Percentiles rank a stretch among this genome's conserved stretches.
Conservation (phyloP, 805 yeast genomes). For the Lipomyces yamanashiensis region DNA sequence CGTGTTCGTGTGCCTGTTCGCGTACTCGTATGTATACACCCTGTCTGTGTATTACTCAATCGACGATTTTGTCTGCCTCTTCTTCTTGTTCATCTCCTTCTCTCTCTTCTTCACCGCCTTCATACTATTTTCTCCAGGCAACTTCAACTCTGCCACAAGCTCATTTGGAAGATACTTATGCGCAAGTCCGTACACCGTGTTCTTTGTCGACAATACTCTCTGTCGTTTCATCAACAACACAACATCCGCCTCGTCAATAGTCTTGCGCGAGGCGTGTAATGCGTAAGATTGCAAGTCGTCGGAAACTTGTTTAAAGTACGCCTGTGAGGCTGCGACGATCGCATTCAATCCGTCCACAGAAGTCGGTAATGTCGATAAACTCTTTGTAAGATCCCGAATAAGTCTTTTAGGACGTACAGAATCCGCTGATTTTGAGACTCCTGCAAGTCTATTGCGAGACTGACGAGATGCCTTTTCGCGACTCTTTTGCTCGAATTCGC, state of each 20-base stretch:
- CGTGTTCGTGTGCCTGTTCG: too few species aligned
- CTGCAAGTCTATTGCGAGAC: background rate
- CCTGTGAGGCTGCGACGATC: constrained; percentile 40
- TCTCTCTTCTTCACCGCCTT: background rate
- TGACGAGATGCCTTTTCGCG: constrained; percentile 1
- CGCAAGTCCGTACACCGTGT: constrained; percentile 19
- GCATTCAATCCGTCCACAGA: constrained; percentile 38
- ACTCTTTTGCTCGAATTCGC: constrained; percentile 8
- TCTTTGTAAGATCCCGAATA: constrained; percentile 12
- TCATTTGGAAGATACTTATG: constrained; percentile 22
- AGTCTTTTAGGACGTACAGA: constrained; percentile 9
- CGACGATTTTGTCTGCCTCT: background rate
- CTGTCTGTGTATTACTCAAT: background rate
- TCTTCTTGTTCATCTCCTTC: background rate
- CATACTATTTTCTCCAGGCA: constrained; percentile 1
- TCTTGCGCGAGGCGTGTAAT: constrained; percentile 43
- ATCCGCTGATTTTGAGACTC: background rate
- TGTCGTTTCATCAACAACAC: constrained; percentile 38
- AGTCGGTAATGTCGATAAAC: constrained; percentile 14
- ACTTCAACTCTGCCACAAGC: constrained; percentile 9
- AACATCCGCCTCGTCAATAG: constrained; percentile 42
- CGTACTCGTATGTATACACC: background rate
- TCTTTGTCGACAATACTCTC: background rate
- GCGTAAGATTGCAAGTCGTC: constrained; percentile 45
- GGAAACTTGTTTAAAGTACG: constrained; percentile 42